These are phyloP conservation scores for Annulohypoxylon moriforme DNA, from an alignment of 495 filamentous ascomycete species.

Conservation along the genomic window DNA sequence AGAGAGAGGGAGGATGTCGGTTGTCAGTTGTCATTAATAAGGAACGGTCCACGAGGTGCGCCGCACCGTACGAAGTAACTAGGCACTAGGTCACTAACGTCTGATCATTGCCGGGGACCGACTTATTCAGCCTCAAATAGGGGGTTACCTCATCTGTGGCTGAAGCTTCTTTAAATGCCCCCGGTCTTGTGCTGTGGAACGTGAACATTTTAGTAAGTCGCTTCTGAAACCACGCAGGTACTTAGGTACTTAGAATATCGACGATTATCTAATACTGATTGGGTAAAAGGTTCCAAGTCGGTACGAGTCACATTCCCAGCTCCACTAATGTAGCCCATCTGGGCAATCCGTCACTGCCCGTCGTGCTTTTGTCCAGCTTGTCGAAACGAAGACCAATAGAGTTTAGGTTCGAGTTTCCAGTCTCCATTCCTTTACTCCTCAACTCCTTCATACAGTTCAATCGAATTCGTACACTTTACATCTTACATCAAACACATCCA, in stretches of 20 bases:
- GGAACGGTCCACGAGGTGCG: conserved; percentile 10
- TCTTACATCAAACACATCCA: not conserved
- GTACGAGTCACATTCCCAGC: conserved; percentile 4
- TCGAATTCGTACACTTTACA: not conserved
- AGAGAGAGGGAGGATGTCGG: not conserved
- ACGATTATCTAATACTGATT: conserved; percentile 17
- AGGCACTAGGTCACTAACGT: not conserved
- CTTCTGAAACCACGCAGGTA: conserved; percentile 8
- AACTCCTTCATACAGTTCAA: not conserved
- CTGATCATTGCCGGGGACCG: conserved; percentile 8
- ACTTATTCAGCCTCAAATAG: conserved; percentile 24
- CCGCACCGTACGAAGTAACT: not conserved
- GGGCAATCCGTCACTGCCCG: conserved; percentile 17
- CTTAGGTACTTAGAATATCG: not conserved
- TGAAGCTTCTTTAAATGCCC: conserved; percentile 25
- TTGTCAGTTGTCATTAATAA: conserved; percentile 20
- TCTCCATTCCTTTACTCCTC: not conserved
- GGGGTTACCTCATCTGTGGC: conserved; percentile 26
- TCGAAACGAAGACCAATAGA: conserved; percentile 3
- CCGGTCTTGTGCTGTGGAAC: not conserved
- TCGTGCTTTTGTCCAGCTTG: no score
- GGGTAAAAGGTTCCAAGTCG: not conserved
- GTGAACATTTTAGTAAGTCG: not conserved
- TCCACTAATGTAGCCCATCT: conserved; percentile 4
- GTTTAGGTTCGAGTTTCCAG: conserved; percentile 5